phyloP scores from a whole-genome alignment of 2,329 filamentous ascomycete genomes.

The Sporothrix mexicana region DNA sequence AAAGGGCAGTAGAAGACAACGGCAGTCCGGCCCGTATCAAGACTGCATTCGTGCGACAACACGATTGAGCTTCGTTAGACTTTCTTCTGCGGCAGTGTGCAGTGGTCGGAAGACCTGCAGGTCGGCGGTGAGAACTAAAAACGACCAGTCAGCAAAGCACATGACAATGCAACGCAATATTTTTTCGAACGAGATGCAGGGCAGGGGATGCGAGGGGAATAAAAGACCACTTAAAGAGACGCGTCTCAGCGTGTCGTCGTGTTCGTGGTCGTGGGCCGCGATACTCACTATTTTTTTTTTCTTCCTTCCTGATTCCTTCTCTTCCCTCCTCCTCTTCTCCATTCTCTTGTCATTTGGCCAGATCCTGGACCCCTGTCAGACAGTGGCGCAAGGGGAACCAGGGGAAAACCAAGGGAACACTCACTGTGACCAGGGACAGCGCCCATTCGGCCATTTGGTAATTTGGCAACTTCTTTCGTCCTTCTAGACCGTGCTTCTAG shows the following conservation, averaged over 20 bases:
- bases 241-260: neutral
- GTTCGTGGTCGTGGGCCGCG: neutral
- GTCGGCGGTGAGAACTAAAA: neutral
- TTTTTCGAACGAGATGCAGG: neutral
- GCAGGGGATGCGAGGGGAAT: neutral
- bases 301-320: neutral
- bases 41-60: neutral
- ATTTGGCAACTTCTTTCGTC: neutral
- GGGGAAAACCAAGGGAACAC: no score
- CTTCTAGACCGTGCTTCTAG: neutral
- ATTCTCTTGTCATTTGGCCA: constrained; percentile 20
- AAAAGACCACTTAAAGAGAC: neutral
- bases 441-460: neutral
- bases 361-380: constrained; percentile 24
- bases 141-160: constrained; percentile 2
- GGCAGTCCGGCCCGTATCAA: neutral
- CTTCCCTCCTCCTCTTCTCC: neutral
- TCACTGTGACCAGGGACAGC: neutral
- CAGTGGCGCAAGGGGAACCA: constrained; percentile 8
- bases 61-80: neutral
- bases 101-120: neutral
- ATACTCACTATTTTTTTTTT: neutral
- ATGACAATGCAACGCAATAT: neutral
- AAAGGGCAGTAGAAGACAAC: no score
- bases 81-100: neutral